phyloP scores from a whole-genome alignment of 345 rosid species.

The Barbarea vulgaris region DNA sequence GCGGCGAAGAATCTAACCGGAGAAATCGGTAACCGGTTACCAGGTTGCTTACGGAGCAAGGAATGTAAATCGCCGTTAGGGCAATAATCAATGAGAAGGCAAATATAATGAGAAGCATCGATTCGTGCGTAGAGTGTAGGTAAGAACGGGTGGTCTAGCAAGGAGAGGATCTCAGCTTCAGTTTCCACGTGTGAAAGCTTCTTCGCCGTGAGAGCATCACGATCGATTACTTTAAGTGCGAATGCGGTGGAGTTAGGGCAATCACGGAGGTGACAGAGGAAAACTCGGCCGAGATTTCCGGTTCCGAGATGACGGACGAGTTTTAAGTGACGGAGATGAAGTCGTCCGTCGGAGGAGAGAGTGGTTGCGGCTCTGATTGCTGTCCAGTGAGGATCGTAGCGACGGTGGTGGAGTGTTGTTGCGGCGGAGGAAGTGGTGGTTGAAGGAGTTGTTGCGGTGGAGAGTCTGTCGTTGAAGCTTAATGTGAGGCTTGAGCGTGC shows the following conservation, averaged over 20 bases:
- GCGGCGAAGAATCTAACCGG: constrained; percentile 74
- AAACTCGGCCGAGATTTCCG: constrained; percentile 76
- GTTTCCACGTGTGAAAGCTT: constrained; percentile 61
- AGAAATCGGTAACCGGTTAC: constrained; percentile 56
- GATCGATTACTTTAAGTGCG: constrained; percentile 73
- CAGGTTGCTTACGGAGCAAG: constrained; percentile 70
- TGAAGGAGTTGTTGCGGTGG: constrained; percentile 40
- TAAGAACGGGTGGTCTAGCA: constrained; percentile 78
- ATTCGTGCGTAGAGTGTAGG: constrained; percentile 78
- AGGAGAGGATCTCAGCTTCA: constrained; percentile 70
- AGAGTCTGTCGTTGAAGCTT: constrained; percentile 68
- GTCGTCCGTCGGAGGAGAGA: constrained; percentile 58
- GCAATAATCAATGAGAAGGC: constrained; percentile 85
- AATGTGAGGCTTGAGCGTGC: constrained; percentile 67
- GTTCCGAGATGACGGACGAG: constrained; percentile 69
- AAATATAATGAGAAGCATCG: constrained; percentile 76
- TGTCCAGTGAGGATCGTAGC: constrained; percentile 65
- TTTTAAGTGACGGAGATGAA: constrained; percentile 71
- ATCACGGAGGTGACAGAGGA: constrained; percentile 72
- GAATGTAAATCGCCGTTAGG: constrained; percentile 89
- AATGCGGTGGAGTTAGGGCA: constrained; percentile 46
- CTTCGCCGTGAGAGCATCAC: constrained; percentile 52
- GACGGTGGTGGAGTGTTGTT: constrained; percentile 52
- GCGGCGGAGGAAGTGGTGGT: constrained; percentile 33
- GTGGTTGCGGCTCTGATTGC: constrained; percentile 59